Evolutionary conservation across 306 rosid species (phyloP).

Genomic region (Ceratonia siliqua): DNA sequence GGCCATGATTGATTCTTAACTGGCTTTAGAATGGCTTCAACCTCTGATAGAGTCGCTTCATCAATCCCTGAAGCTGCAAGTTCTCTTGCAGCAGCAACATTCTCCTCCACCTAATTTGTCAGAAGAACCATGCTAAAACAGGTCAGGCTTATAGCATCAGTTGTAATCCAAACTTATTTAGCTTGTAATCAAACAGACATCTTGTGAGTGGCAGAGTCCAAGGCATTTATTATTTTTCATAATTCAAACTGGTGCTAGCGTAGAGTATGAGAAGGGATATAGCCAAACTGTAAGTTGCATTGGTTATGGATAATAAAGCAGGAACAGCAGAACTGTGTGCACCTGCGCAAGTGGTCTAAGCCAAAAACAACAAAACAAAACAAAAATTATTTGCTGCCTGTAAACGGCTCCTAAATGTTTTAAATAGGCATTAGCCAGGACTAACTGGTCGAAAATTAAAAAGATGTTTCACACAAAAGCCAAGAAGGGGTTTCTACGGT

Average conservation of each 20-base stretch:
- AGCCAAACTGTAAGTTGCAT: not conserved
- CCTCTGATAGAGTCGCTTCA: slow-evolving; percentile 60
- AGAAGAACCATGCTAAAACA: slow-evolving; percentile 19
- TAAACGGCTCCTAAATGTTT: not conserved
- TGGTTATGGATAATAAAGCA: not conserved
- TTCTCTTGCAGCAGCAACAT: slow-evolving; percentile 83
- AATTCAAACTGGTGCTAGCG: slow-evolving; percentile 4
- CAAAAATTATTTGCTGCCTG: not conserved
- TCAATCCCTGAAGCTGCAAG: slow-evolving; percentile 67
- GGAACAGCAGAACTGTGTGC: not conserved
- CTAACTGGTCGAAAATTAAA: not conserved
- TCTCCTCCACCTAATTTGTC: slow-evolving; percentile 72
- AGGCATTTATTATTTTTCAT: slow-evolving; percentile 12
- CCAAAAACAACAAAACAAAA: too few species aligned
- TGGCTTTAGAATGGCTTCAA: slow-evolving; percentile 74
- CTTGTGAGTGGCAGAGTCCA: not conserved
- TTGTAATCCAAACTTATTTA: not conserved
- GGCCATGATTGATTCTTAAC: slow-evolving; percentile 91
- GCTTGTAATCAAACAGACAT: not conserved
- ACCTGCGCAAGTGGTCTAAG: not conserved
- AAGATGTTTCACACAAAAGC: not conserved
- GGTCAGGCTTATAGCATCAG: not conserved
- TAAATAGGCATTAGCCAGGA: not conserved
- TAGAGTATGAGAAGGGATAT: not conserved
- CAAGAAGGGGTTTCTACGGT: not conserved